Evolutionary conservation across 169 alveolate genomes (phyloP), one percentile per base, ranked within the genome.

Genomic region (Plasmodium cynomolgi): DNA sequence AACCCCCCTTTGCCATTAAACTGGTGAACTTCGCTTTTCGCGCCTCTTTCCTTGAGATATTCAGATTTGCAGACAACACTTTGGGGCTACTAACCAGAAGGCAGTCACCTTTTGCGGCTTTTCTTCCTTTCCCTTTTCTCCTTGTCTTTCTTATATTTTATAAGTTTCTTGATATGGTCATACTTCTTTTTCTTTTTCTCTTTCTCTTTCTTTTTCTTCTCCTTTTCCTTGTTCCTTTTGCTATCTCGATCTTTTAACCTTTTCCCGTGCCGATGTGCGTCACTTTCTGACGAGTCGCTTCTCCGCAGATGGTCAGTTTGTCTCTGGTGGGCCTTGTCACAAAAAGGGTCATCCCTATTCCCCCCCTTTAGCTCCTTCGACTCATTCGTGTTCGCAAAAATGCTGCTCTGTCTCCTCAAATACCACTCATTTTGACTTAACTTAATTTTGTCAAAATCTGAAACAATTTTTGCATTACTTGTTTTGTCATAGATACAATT

Each of bases 401-500:
- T n/a, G 20, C 56, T 72, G 8, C 79, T 84, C 41, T 20, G 54
- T 75, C 20, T 85, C 79, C 80, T 85, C 68, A 85, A 29, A 23
- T 75, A 71, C 93, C 93, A 85, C 34, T 85, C 73, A 33, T 23
- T 74, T 71, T 85, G 81, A 50, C 85, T 50, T 47, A 75, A 34
- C 68, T 75, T 85, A 29, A 85, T 85, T 74, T 85, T 85, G 62
- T 85, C 84, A 75, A 85, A 85, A 37, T 85, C 93, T 5, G 93
- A 85, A 50, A 85, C 81, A 54, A 85, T 85, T 47, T 85, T 74
- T 31, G 93, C 85, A 75, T 85, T 85, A 33, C 68, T 85, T 31
- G 54, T 85, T 39, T 85, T 85, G 81, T 85, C 93, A 85, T 85
- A 85, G 39, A 85, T 85, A 75, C 85, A 75, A 50, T 85, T 85